Base-by-base conservation (phyloP, 2,329 filamentous ascomycete species). In the Fusarium staphyleae region DNA sequence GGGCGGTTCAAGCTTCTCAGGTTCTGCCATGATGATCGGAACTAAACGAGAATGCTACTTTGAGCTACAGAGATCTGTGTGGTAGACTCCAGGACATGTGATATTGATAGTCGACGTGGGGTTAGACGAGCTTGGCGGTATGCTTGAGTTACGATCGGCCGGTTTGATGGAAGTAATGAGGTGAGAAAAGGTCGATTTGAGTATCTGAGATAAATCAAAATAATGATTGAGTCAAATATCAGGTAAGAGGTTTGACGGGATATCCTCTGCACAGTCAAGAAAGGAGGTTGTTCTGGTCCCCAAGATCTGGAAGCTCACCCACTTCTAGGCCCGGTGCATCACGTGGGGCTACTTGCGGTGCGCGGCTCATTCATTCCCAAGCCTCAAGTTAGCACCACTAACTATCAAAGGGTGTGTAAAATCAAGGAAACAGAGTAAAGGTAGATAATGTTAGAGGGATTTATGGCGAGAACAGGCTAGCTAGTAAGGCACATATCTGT, bases 1-100 rank as follows among this genome's bases (percentile, higher is more conserved):
- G 15, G 72, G 72, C 52, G 69, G 69, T 41, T 72, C 69, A 29
- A 74, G 67, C 37, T 62, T 68, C 45, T 69, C 66, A 19, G 66
- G 45, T 37, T 67, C 65, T 28, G 69, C 35, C 72, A 75, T 75
- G 30, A 15, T 47, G 54, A 32, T 39, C 18, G 29, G 22, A 45
- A 19, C 35, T 36, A 41, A 33, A 42, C 24, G 34, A 35, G 37
- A 37, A 46, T 56, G 44, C 35, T 57, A 35, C 13, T 41, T 42
- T 16, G 48, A 52, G 37, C 36, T 46, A 28, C 39, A 24, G 30
- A 34, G 18, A 28, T 49, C 32, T 29, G 29, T 12, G 37, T 43
- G 19, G 47, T 32, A 19, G 47, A 44, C 42, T 35, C 34, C 52
- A 51, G 42, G 55, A 48, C 60, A 66, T 67, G 55, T 58, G 51